phyloP scores from a whole-genome alignment of 805 yeast species.

The Kluyveromyces dobzhanskii region DNA sequence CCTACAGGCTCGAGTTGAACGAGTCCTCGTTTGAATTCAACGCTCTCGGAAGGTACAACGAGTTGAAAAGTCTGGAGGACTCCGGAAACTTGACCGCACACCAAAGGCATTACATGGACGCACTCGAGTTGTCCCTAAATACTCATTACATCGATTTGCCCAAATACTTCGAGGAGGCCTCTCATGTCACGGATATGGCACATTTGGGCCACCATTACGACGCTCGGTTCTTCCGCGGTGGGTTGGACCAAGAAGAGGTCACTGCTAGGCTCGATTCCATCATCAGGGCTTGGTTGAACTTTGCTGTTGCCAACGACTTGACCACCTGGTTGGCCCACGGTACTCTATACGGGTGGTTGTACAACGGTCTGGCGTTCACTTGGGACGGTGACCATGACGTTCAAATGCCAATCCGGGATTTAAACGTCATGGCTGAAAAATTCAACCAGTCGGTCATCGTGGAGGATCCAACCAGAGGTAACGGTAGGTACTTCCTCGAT shows the following conservation, averaged over 20 bases:
- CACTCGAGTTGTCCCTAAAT: slow-evolving; percentile 28
- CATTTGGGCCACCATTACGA: slow-evolving; percentile 42
- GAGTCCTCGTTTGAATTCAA: slow-evolving; percentile 22
- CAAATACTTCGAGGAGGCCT: slow-evolving; percentile 32
- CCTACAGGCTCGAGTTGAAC: slow-evolving; percentile 1
- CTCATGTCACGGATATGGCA: slow-evolving; percentile 15
- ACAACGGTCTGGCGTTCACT: slow-evolving; percentile 55
- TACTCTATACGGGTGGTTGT: slow-evolving; percentile 52
- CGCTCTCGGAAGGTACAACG: slow-evolving; percentile 15
- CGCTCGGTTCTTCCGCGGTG: slow-evolving; percentile 50
- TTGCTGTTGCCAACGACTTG: slow-evolving; percentile 37
- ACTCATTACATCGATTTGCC: slow-evolving; percentile 27
- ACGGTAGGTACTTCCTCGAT: slow-evolving; percentile 49
- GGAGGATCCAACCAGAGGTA: slow-evolving; percentile 43
- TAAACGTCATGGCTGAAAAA: slow-evolving; percentile 36
- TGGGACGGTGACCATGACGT: slow-evolving; percentile 66
- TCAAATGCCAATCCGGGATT: slow-evolving; percentile 45
- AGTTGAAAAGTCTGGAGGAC: slow-evolving; percentile 19
- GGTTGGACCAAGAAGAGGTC: slow-evolving; percentile 27
- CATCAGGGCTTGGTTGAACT: slow-evolving; percentile 44
- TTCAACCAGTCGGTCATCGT: slow-evolving; percentile 37
- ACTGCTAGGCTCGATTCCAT: slow-evolving; percentile 34
- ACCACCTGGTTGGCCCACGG: slow-evolving; percentile 62
- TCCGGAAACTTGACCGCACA: slow-evolving; percentile 9
- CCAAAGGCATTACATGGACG: slow-evolving; percentile 27